phyloP scores from a whole-genome alignment of 75 land plant species.

The Chamaecyparis obtusa region DNA sequence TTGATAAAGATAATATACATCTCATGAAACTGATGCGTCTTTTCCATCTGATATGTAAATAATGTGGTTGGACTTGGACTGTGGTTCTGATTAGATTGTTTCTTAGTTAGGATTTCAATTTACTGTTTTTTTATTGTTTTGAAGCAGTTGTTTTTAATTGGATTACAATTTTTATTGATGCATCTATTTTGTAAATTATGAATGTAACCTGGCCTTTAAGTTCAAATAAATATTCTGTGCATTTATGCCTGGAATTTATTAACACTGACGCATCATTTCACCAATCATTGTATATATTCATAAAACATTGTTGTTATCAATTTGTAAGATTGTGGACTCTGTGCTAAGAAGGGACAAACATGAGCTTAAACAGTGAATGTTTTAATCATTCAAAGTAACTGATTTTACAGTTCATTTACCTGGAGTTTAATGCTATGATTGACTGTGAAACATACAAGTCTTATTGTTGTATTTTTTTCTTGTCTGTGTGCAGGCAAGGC shows the following conservation, averaged over 20 bases:
- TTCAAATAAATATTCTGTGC: not conserved
- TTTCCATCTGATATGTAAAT: not conserved
- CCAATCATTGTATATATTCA: not conserved
- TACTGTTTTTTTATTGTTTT: not conserved
- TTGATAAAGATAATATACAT: too few relatives aligned
- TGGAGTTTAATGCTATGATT: not conserved
- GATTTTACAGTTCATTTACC: not conserved
- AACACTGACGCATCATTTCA: not conserved
- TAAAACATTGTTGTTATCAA: not conserved
- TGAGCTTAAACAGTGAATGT: not conserved
- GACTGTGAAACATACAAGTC: not conserved
- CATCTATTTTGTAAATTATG: not conserved
- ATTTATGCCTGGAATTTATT: not conserved
- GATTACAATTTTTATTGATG: not conserved
- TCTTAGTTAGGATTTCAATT: not conserved
- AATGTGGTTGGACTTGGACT: not conserved
- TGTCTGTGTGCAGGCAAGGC: conserved; percentile 22
- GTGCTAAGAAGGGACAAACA: conserved; percentile 1
- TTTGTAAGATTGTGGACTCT: not conserved
- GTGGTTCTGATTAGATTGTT: not conserved
- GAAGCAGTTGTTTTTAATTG: not conserved
- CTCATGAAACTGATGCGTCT: not conserved
- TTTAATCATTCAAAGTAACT: not conserved
- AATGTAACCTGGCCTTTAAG: not conserved
- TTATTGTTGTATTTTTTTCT: not conserved